A percentile compares a stretch with the other conserved stretches of the same genome.
These are phyloP conservation scores for Vanderwaltozyma tropicalis DNA, from an alignment of 805 yeast species.

Conservation along the genomic window DNA sequence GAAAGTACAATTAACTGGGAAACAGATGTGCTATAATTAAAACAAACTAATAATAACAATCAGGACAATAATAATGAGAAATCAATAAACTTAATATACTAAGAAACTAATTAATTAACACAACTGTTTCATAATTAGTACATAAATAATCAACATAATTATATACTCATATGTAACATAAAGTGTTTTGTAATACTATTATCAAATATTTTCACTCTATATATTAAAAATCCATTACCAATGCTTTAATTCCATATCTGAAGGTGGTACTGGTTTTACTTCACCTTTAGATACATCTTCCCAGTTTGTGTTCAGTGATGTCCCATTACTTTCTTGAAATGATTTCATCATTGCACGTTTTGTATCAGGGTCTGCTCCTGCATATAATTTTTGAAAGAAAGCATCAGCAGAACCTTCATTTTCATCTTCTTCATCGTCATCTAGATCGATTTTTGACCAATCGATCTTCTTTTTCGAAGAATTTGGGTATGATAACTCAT, in stretches of 20 bases:
- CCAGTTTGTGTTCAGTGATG: constrained; percentile 92
- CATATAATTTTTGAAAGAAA: constrained; percentile 67
- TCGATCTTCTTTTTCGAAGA: constrained; percentile 54
- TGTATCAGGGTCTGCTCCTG: constrained; percentile 78
- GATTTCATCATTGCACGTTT: constrained; percentile 95
- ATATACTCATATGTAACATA: no score
- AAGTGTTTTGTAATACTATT: no score
- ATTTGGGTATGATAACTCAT: constrained; percentile 38
- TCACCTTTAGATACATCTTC: constrained; percentile 58
- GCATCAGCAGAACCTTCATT: constrained; percentile 44
- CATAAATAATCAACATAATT: no score
- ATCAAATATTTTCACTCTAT: not conserved
- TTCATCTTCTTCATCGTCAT: constrained; percentile 36
- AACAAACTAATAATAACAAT: no score
- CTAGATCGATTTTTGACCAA: constrained; percentile 54
- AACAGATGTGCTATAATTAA: constrained; percentile 1
- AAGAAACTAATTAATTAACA: no score
- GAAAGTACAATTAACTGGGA: not conserved
- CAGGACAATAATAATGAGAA: not conserved
- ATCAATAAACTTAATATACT: no score
- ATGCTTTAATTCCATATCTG: constrained; percentile 52
- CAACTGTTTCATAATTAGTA: no score
- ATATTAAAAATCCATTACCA: constrained; percentile 29
- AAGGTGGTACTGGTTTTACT: constrained; percentile 65
- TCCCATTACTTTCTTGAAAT: constrained; percentile 86